Evolutionary conservation across 148 eudicot species (phyloP).

Genomic region (Rhododendron ferrugineum): DNA sequence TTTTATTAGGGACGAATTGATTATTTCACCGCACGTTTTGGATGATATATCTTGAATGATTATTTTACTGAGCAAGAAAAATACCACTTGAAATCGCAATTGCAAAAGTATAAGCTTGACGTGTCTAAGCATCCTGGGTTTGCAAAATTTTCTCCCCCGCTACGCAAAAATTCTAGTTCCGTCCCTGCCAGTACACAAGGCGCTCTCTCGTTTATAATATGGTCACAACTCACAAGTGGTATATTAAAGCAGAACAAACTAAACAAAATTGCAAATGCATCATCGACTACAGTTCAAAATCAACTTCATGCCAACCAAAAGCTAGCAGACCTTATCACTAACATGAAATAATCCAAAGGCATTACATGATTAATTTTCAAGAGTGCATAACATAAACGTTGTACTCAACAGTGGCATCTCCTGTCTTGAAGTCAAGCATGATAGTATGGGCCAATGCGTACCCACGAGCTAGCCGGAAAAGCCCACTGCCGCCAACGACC

Average conservation of each 20-base stretch:
- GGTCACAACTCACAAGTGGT: neutral
- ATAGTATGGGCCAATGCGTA: conserved; percentile 45
- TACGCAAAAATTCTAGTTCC: too few species aligned
- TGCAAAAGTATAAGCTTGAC: too few species aligned
- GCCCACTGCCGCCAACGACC: conserved; percentile 50
- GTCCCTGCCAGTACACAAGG: neutral
- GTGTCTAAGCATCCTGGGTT: too few species aligned
- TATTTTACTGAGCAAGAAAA: too few species aligned
- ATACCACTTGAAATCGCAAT: too few species aligned
- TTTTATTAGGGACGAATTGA: too few species aligned
- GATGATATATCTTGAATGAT: too few species aligned
- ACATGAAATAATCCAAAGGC: too few species aligned
- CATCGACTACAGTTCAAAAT: neutral
- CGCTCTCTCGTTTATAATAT: neutral
- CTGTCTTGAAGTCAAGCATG: conserved; percentile 6
- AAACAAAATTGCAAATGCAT: neutral
- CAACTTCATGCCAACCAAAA: neutral
- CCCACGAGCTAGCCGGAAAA: conserved; percentile 42
- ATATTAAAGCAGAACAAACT: neutral
- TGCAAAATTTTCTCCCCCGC: too few species aligned
- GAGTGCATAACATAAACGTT: conserved; percentile 18
- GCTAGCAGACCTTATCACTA: too few species aligned
- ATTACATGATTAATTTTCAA: too few species aligned
- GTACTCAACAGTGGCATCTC: conserved; percentile 44
- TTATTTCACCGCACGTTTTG: too few species aligned